phyloP scores from a whole-genome alignment of 1,139 yeast species.

The Maudiozyma humilis region DNA sequence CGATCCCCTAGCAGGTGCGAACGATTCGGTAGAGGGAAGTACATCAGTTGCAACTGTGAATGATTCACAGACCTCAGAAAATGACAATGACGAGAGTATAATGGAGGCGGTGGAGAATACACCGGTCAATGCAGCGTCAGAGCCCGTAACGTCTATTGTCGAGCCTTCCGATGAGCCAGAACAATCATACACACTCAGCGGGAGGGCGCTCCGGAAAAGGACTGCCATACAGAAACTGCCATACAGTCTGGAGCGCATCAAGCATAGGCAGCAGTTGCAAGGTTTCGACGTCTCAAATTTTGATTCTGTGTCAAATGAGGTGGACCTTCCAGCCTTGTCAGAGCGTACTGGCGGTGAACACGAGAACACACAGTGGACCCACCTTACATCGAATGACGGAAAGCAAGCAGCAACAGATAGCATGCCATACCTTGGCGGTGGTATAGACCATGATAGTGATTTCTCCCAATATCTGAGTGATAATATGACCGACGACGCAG shows the following conservation, averaged over 20 bases:
- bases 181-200: background rate
- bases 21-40: too few relatives aligned
- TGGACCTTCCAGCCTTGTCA: conserved; percentile 4
- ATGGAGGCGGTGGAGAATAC: too few relatives aligned
- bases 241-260: conserved; percentile 29
- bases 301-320: conserved; percentile 13
- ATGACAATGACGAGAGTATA: too few relatives aligned
- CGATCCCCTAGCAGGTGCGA: background rate
- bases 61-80: too few relatives aligned
- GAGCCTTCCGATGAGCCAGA: too few relatives aligned
- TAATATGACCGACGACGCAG: background rate
- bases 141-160: too few relatives aligned
- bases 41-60: too few relatives aligned
- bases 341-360: background rate
- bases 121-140: too few relatives aligned
- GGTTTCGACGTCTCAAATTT: conserved; percentile 25
- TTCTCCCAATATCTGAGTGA: background rate
- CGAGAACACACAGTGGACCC: too few relatives aligned
- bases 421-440: background rate
- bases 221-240: conserved; percentile 31
- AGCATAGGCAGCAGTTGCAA: conserved; percentile 25
- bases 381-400: too few relatives aligned
- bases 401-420: background rate
- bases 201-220: conserved; percentile 23
- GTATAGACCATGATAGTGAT: conserved; percentile 4